Conservation (phyloP, 1,139 yeast genomes). For the Yamadazyma jaroonii region DNA sequence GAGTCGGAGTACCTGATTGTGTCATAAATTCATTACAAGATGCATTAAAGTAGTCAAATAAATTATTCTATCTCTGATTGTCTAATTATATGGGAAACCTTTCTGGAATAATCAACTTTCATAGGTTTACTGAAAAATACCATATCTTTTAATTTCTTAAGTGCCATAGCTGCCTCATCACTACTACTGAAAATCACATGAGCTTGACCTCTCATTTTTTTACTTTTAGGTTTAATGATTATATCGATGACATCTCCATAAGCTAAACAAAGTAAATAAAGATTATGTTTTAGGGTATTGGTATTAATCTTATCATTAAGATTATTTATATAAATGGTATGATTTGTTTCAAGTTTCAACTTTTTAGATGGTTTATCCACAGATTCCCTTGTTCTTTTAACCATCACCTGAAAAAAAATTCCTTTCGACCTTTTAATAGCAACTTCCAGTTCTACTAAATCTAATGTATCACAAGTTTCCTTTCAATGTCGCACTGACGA, state of each 20-base stretch:
- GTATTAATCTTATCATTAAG: constrained; percentile 60
- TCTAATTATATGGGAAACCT: neutral
- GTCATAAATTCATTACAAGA: constrained; percentile 60
- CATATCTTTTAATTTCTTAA: constrained; percentile 46
- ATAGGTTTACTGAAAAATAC: constrained; percentile 57
- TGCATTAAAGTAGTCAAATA: constrained; percentile 31
- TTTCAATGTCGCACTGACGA: too few species aligned
- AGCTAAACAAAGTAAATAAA: constrained; percentile 62
- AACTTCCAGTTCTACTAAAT: neutral
- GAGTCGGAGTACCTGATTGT: constrained; percentile 90
- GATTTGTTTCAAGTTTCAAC: constrained; percentile 14
- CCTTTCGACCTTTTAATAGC: constrained; percentile 1
- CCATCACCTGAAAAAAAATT: constrained; percentile 1
- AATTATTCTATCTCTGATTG: neutral
- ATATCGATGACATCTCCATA: constrained; percentile 69
- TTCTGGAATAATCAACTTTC: constrained; percentile 9
- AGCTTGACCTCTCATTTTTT: constrained; percentile 71
- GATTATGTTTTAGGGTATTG: constrained; percentile 44
- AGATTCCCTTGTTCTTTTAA: neutral
- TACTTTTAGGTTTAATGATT: constrained; percentile 33
- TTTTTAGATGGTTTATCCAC: constrained; percentile 4
- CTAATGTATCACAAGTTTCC: too few species aligned
- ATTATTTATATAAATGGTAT: constrained; percentile 65
- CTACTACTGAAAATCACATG: constrained; percentile 56
- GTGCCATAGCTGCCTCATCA: constrained; percentile 53